These are phyloP conservation scores for Hirsutella thompsonii DNA, from an alignment of 2,329 filamentous ascomycete species.

Conservation along the genomic window DNA sequence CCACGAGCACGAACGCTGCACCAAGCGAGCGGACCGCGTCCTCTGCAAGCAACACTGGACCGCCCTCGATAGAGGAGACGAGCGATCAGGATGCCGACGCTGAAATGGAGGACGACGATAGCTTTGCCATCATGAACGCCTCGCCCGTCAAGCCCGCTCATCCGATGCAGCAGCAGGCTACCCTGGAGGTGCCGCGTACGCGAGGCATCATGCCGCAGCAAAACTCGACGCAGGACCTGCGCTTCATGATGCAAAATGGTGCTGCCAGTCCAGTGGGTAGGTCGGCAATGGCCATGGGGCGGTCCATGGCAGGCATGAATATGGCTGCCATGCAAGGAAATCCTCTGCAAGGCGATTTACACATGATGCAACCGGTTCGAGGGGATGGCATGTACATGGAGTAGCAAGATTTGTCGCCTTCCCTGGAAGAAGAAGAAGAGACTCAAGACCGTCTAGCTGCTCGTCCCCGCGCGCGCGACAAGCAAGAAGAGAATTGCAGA, in stretches of 20 bases:
- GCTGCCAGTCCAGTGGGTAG: slow-evolving; percentile 21
- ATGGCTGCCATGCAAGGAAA: slow-evolving; percentile 25
- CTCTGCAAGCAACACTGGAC: slow-evolving; percentile 20
- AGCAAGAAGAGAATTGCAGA: too few species aligned
- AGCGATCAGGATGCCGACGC: slow-evolving; percentile 30
- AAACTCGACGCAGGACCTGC: slow-evolving; percentile 17
- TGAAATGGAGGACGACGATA: slow-evolving; percentile 47
- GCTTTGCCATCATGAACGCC: slow-evolving; percentile 35
- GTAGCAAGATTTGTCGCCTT: slow-evolving; percentile 11
- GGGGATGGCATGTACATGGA: slow-evolving; percentile 41
- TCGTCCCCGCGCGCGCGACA: too few species aligned
- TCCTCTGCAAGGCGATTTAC: slow-evolving; percentile 29
- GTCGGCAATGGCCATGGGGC: slow-evolving; percentile 25
- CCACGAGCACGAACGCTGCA: slow-evolving; percentile 21
- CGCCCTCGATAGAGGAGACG: slow-evolving; percentile 30
- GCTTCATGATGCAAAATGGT: slow-evolving; percentile 30
- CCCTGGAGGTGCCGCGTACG: slow-evolving; percentile 30
- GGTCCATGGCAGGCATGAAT: slow-evolving; percentile 33
- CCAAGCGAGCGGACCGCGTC: slow-evolving; percentile 19
- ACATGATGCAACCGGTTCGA: slow-evolving; percentile 31
- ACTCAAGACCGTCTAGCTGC: too few species aligned
- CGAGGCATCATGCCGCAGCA: slow-evolving; percentile 23
- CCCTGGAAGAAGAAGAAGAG: not conserved
- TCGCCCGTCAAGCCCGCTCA: slow-evolving; percentile 23
- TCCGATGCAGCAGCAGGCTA: slow-evolving; percentile 24